Conservation (phyloP, 257 asterid species). For the Solanum sitiens region DNA sequence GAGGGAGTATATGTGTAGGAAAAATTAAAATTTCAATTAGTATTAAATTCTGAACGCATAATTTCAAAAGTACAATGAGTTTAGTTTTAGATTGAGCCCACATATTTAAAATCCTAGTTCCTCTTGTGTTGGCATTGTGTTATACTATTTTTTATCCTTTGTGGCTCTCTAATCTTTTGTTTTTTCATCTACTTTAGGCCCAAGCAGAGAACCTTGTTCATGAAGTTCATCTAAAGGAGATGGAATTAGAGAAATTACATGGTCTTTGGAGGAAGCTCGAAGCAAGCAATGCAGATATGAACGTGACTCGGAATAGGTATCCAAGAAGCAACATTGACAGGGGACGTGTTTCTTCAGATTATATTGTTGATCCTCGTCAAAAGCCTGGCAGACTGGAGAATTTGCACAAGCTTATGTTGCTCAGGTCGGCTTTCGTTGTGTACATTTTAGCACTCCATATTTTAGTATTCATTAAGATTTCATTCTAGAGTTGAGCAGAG, state of each 20-base stretch:
- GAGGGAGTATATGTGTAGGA: neutral
- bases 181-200: constrained; percentile 33
- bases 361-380: constrained; percentile 35
- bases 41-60: neutral
- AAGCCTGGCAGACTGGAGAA: constrained; percentile 61
- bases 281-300: constrained; percentile 34
- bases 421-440: constrained; percentile 75
- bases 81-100: neutral
- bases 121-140: neutral
- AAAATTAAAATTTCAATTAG: neutral
- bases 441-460: constrained; percentile 71
- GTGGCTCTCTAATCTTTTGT: neutral
- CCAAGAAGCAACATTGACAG: constrained; percentile 45
- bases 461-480: constrained; percentile 75
- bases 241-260: constrained; percentile 70
- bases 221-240: constrained; percentile 61
- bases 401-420: constrained; percentile 67
- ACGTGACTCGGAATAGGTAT: constrained; percentile 53
- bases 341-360: constrained; percentile 36
- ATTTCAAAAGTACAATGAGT: neutral
- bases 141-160: neutral
- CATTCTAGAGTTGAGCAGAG: constrained; percentile 25
- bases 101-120: neutral
- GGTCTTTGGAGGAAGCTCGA: constrained; percentile 51
- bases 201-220: constrained; percentile 72